A percentile compares a stretch with the other conserved stretches of the same genome.
Conservation (phyloP, 2,329 filamentous ascomycete genomes). For the Ophiobolus disseminans region DNA sequence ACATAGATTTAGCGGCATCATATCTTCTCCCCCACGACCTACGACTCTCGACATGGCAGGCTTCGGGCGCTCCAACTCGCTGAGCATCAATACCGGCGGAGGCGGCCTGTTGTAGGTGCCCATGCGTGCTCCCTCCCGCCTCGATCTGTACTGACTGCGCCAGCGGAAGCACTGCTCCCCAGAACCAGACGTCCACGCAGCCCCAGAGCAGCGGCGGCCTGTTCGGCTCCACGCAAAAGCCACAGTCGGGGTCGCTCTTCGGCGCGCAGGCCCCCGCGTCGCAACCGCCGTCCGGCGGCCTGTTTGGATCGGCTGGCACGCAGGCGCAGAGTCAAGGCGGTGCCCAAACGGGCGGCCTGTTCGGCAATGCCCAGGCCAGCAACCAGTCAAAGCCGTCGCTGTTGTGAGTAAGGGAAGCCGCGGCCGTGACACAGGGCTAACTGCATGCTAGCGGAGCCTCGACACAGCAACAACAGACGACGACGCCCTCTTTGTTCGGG, state of each 20-base stretch:
- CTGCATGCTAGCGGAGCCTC: constrained; percentile 41
- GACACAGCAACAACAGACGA: constrained; percentile 30
- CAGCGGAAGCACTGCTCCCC: constrained; percentile 40
- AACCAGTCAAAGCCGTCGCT: constrained; percentile 44
- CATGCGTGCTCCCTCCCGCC: background rate
- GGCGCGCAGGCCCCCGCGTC: constrained; percentile 22
- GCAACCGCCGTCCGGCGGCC: constrained; percentile 35
- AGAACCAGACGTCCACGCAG: constrained; percentile 37
- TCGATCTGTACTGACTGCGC: background rate
- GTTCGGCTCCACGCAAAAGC: constrained; percentile 37
- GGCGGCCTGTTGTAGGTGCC: constrained; percentile 56
- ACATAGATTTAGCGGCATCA: too few species aligned
- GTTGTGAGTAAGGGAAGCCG: constrained; percentile 41
- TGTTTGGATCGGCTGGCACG: constrained; percentile 45
- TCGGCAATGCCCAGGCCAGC: constrained; percentile 36
- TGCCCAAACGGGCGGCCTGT: constrained; percentile 43
- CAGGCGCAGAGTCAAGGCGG: constrained; percentile 31
- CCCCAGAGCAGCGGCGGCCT: constrained; percentile 37
- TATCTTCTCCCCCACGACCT: too few species aligned
- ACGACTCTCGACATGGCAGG: too few species aligned
- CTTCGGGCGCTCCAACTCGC: constrained; percentile 57
- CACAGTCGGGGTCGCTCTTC: constrained; percentile 22
- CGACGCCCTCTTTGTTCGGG: constrained; percentile 40
- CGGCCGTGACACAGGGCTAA: constrained; percentile 32
- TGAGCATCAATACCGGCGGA: constrained; percentile 63